Evolutionary conservation across 148 eudicot genomes (phyloP).

Genomic region (Spergularia bocconei): DNA sequence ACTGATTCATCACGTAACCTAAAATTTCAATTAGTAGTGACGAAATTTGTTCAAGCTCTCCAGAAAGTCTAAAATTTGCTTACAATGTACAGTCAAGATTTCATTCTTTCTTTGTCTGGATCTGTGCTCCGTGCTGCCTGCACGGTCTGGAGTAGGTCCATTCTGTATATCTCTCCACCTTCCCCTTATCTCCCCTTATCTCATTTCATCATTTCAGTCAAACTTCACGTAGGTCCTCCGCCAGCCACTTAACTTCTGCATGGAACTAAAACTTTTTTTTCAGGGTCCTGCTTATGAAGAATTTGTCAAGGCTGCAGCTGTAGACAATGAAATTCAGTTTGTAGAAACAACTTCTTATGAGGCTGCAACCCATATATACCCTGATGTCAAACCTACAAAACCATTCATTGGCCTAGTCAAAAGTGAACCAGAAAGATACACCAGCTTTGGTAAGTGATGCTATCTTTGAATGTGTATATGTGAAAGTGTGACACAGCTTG

Average conservation of each 20-base stretch:
- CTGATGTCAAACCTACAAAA: constrained; percentile 36
- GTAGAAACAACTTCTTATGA: constrained; percentile 62
- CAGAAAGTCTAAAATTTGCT: neutral
- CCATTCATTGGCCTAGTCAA: constrained; percentile 76
- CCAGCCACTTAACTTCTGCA: constrained; percentile 1
- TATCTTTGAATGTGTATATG: neutral
- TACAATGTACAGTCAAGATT: neutral
- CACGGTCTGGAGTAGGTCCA: neutral
- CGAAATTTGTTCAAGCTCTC: neutral
- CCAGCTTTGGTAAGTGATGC: constrained; percentile 56
- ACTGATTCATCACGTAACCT: neutral
- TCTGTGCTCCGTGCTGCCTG: neutral
- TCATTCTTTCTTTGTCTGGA: neutral
- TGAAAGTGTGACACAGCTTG: too few relatives aligned
- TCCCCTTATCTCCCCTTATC: neutral
- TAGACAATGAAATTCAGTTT: constrained; percentile 84
- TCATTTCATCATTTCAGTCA: neutral
- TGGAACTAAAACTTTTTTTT: constrained; percentile 14
- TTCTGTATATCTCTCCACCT: neutral
- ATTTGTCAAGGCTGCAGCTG: constrained; percentile 63
- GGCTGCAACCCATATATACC: constrained; percentile 59
- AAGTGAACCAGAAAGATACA: constrained; percentile 83
- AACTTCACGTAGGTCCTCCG: neutral
- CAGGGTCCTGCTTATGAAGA: constrained; percentile 82
- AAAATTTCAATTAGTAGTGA: neutral